A percentile compares a stretch with the other conserved stretches of the same genome.
These are phyloP conservation scores for Cercospora sp. DNA, from an alignment of 2,329 filamentous ascomycete species.

Conservation along the genomic window DNA sequence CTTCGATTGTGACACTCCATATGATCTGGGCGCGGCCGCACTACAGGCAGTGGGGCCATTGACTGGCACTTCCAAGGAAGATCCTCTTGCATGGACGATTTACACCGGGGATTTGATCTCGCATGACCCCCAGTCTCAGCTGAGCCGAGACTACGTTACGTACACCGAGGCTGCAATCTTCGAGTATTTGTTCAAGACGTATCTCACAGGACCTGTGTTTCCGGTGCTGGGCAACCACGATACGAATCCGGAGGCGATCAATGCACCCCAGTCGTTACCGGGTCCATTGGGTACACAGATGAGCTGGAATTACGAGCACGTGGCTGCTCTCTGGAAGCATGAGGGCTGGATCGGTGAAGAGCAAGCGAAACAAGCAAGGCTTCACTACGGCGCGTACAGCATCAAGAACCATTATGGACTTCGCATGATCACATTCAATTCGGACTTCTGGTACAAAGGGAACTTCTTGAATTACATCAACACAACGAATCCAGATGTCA, in stretches of 20 bases:
- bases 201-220: conserved; percentile 58
- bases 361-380: conserved; percentile 49
- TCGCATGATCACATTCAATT: conserved; percentile 55
- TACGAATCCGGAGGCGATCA: conserved; percentile 55
- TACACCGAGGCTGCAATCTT: conserved; percentile 57
- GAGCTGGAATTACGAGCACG: conserved; percentile 60
- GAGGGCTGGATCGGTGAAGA: conserved; percentile 55
- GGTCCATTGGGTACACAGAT: conserved; percentile 56
- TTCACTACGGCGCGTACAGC: conserved; percentile 59
- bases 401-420: conserved; percentile 56
- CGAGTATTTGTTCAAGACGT: conserved; percentile 55
- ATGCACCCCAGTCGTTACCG: conserved; percentile 55
- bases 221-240: conserved; percentile 60
- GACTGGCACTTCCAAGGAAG: conserved; percentile 53
- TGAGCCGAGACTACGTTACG: conserved; percentile 55
- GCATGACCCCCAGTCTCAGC: conserved; percentile 55
- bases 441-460: conserved; percentile 50
- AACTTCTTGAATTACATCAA: conserved; percentile 56
- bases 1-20: conserved; percentile 60
- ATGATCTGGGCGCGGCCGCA: conserved; percentile 57
- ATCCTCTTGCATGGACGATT: conserved; percentile 54
- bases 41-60: conserved; percentile 57
- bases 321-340: conserved; percentile 57
- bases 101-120: conserved; percentile 60
- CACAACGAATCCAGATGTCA: conserved; percentile 53